These are phyloP conservation scores for Leccinum ochraceum DNA, from an alignment of 768 basidiomycete genomes.

Conservation along the genomic window DNA sequence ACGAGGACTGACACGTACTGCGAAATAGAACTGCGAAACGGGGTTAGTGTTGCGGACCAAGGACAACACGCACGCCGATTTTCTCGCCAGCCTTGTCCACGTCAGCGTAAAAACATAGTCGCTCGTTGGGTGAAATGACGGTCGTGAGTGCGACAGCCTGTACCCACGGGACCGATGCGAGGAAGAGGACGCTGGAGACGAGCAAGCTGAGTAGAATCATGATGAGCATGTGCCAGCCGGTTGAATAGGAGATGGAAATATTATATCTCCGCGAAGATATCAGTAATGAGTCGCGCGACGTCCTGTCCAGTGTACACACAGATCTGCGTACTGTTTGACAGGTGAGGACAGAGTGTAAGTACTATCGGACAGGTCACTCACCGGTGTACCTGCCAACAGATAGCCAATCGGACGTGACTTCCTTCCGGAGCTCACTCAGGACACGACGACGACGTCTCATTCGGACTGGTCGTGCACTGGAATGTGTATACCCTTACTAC, in stretches of 20 bases:
- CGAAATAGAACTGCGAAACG: conserved; percentile 84
- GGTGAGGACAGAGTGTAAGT: conserved; percentile 12
- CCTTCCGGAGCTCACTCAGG: conserved; percentile 1
- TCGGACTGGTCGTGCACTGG: background rate
- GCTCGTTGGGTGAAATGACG: conserved; percentile 72
- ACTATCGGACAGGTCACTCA: background rate
- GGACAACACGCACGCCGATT: conserved; percentile 65
- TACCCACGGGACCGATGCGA: conserved; percentile 36
- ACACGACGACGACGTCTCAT: background rate
- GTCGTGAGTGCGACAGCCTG: conserved; percentile 77
- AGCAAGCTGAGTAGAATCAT: conserved; percentile 29
- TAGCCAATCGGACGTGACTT: no score
- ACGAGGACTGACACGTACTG: conserved; percentile 51
- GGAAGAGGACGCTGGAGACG: conserved; percentile 27
- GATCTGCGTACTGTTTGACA: conserved; percentile 14
- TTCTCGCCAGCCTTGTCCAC: conserved; percentile 96
- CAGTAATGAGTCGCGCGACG: background rate
- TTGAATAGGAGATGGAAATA: conserved; percentile 15
- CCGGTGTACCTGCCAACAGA: no score
- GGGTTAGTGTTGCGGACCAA: conserved; percentile 9
- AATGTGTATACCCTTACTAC: background rate
- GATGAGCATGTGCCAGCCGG: conserved; percentile 16
- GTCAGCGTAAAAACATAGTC: conserved; percentile 92
- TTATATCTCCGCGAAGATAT: conserved; percentile 16
- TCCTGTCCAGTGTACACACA: background rate